Conservation (phyloP, 2,329 filamentous ascomycete species). For the Pleoardoris graminearum region DNA sequence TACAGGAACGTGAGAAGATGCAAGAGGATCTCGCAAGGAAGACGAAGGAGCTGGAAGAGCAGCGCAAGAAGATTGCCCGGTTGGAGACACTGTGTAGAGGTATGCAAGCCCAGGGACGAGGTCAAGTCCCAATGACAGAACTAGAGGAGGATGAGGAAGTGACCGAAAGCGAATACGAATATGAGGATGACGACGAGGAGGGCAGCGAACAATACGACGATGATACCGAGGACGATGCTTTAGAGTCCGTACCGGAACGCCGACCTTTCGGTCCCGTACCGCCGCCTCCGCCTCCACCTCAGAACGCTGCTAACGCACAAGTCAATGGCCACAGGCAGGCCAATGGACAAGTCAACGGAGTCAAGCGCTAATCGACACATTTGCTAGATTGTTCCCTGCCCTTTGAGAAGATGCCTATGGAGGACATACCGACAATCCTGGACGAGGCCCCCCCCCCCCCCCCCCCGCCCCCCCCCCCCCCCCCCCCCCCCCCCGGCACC, state of each 20-base stretch:
- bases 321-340: conserved; percentile 44
- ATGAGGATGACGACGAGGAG: conserved; percentile 48
- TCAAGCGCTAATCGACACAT: conserved; percentile 38
- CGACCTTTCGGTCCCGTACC: conserved; percentile 44
- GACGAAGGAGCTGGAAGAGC: conserved; percentile 74
- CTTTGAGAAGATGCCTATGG: not conserved
- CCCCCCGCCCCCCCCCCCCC: too few species aligned
- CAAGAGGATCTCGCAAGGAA: conserved; percentile 73
- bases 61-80: conserved; percentile 84
- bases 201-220: conserved; percentile 58
- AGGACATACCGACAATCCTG: too few species aligned
- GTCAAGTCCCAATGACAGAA: conserved; percentile 60
- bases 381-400: not conserved
- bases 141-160: conserved; percentile 62
- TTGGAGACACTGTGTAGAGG: conserved; percentile 92
- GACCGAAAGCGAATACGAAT: conserved; percentile 48
- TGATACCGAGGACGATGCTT: conserved; percentile 60
- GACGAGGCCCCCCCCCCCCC: too few species aligned
- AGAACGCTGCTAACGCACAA: conserved; percentile 36
- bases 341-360: conserved; percentile 46
- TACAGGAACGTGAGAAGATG: conserved; percentile 80
- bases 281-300: conserved; percentile 42
- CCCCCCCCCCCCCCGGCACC: too few species aligned
- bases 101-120: conserved; percentile 93
- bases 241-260: conserved; percentile 37